Conservation (phyloP, 2,329 filamentous ascomycete species). For the Alternaria brassicicola region DNA sequence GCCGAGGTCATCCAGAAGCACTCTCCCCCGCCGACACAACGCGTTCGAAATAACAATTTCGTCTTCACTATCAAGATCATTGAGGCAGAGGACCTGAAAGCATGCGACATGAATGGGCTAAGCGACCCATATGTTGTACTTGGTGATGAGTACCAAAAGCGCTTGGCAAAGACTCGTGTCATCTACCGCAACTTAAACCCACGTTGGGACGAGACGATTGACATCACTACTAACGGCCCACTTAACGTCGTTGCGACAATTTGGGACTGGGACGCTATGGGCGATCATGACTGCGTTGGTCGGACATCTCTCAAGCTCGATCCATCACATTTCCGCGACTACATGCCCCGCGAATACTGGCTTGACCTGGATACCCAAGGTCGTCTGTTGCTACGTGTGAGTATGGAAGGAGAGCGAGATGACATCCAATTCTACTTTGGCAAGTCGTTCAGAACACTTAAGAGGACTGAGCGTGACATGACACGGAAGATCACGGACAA, state of each 20-base stretch:
- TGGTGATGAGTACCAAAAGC: conserved; percentile 96
- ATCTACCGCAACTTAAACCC: conserved; percentile 90
- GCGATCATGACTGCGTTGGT: conserved; percentile 96
- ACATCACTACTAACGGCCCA: conserved; percentile 89
- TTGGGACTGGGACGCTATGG: conserved; percentile 97
- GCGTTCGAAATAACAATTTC: conserved; percentile 78
- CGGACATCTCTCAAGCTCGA: conserved; percentile 98
- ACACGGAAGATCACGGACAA: conserved; percentile 98
- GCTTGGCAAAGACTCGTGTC: conserved; percentile 90
- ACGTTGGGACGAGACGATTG: conserved; percentile 95
- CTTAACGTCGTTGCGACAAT: conserved; percentile 96
- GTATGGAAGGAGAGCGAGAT: conserved; percentile 98
- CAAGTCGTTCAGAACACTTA: conserved; percentile 92
- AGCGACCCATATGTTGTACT: conserved; percentile 98
- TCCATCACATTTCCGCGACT: conserved; percentile 95
- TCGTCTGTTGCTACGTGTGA: conserved; percentile 84
- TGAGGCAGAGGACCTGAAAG: conserved; percentile 95
- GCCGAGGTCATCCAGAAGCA: conserved; percentile 79
- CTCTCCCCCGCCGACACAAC: conserved; percentile 72
- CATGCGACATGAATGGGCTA: conserved; percentile 92
- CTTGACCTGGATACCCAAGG: conserved; percentile 96
- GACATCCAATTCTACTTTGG: conserved; percentile 99
- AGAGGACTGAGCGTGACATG: conserved; percentile 97
- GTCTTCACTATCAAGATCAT: conserved; percentile 99
- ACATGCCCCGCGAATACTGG: conserved; percentile 95